Conservation (phyloP, 1,284 basidiomycete species). For the Malassezia obtusa region DNA sequence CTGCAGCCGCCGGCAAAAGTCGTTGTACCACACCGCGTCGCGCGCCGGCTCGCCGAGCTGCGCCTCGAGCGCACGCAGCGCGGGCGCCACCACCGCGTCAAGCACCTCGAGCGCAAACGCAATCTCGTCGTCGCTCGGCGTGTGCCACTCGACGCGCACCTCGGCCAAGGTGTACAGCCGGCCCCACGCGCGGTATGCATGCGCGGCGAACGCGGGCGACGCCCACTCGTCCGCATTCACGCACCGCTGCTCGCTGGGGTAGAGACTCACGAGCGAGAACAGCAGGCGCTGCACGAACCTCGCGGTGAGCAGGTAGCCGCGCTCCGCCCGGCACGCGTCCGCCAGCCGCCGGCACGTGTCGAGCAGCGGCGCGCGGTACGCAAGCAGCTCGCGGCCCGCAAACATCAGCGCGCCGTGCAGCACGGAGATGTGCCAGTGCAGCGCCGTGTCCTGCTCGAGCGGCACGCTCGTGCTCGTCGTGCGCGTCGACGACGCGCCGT, state of each 20-base stretch:
- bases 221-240: slow-evolving; percentile 76
- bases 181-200: slow-evolving; percentile 74
- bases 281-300: slow-evolving; percentile 69
- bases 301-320: slow-evolving; percentile 74
- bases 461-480: slow-evolving; percentile 78
- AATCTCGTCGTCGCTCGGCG: slow-evolving; percentile 65
- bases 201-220: slow-evolving; percentile 64
- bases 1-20: slow-evolving; percentile 72
- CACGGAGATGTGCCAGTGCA: slow-evolving; percentile 69
- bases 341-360: slow-evolving; percentile 62
- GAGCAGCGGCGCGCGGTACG: slow-evolving; percentile 62
- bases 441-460: slow-evolving; percentile 74
- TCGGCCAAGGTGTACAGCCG: slow-evolving; percentile 68
- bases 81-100: slow-evolving; percentile 60
- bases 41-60: slow-evolving; percentile 6
- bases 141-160: slow-evolving; percentile 79
- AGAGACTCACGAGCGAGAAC: slow-evolving; percentile 65
- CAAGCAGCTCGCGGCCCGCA: slow-evolving; percentile 52
- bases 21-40: slow-evolving; percentile 62
- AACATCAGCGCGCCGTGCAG: slow-evolving; percentile 32
- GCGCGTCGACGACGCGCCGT: slow-evolving; percentile 81
- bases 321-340: slow-evolving; percentile 74
- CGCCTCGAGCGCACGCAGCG: slow-evolving; percentile 49
- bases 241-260: slow-evolving; percentile 71
- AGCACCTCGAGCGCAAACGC: slow-evolving; percentile 70